A percentile compares a stretch with the other conserved stretches of the same genome.
phyloP scores from a whole-genome alignment of 73 alveolate species.

The Tetrahymena malaccensis region DNA sequence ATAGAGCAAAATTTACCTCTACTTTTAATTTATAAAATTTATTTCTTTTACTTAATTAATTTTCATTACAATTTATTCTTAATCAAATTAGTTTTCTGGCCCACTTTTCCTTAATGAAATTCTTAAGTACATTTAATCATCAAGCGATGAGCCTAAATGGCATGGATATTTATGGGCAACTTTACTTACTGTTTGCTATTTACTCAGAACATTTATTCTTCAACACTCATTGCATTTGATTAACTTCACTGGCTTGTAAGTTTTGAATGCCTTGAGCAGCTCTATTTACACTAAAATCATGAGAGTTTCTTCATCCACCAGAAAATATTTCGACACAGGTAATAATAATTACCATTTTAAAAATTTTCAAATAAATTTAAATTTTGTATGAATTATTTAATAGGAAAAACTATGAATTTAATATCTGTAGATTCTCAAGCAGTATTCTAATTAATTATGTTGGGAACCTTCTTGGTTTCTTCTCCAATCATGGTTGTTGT shows the following conservation, averaged over 20 bases:
- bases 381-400: background rate
- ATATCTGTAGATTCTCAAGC: conserved; percentile 21
- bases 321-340: background rate
- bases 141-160: background rate
- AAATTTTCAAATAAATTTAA: background rate
- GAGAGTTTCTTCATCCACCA: background rate
- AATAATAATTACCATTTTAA: background rate
- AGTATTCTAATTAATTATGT: background rate
- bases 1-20: background rate
- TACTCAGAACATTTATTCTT: background rate
- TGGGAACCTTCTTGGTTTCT: background rate
- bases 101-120: background rate
- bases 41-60: background rate
- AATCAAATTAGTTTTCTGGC: background rate
- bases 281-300: background rate
- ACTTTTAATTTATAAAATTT: background rate
- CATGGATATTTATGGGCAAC: background rate
- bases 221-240: background rate
- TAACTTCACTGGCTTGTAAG: background rate
- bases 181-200: background rate
- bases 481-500: background rate
- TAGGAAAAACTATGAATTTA: conserved; percentile 24
- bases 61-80: background rate
- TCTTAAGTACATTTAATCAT: background rate
- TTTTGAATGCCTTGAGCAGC: background rate